Conservation (phyloP, 352 stramenopile species). For the Labyrinthula sp. region DNA sequence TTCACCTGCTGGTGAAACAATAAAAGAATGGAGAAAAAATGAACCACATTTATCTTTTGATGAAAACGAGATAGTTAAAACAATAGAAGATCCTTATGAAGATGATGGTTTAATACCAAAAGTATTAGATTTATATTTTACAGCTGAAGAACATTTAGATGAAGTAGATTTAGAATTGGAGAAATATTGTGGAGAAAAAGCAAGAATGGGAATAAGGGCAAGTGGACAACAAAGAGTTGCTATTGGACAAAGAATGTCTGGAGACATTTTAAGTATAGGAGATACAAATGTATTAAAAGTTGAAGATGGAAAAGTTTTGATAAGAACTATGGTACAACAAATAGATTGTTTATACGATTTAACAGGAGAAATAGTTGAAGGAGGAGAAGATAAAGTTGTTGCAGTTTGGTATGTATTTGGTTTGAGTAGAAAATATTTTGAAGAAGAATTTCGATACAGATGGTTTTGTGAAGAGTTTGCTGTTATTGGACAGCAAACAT, state of each 20-base stretch:
- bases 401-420: constrained; percentile 92
- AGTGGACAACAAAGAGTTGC: constrained; percentile 17
- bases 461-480: constrained; percentile 62
- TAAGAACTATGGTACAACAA: constrained; percentile 92
- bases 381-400: constrained; percentile 79
- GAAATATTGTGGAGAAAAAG: constrained; percentile 78
- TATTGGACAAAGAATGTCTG: constrained; percentile 59
- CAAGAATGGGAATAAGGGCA: constrained; percentile 12
- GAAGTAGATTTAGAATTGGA: constrained; percentile 71
- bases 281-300: constrained; percentile 79
- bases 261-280: constrained; percentile 83
- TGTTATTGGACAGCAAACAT: constrained; percentile 37
- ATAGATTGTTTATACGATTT: constrained; percentile 95
- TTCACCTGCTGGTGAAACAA: constrained; percentile 74
- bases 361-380: constrained; percentile 81
- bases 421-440: constrained; percentile 87
- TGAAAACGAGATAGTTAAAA: no score
- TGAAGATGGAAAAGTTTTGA: constrained; percentile 64
- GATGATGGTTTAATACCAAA: constrained; percentile 72
- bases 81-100: constrained; percentile 78
- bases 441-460: constrained; percentile 55
- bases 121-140: constrained; percentile 78
- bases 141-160: constrained; percentile 76
- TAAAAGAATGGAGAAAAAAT: constrained; percentile 72
- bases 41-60: constrained; percentile 89